Evolutionary conservation across 148 eudicot genomes (phyloP).

Genomic region (Rhododendron molle): DNA sequence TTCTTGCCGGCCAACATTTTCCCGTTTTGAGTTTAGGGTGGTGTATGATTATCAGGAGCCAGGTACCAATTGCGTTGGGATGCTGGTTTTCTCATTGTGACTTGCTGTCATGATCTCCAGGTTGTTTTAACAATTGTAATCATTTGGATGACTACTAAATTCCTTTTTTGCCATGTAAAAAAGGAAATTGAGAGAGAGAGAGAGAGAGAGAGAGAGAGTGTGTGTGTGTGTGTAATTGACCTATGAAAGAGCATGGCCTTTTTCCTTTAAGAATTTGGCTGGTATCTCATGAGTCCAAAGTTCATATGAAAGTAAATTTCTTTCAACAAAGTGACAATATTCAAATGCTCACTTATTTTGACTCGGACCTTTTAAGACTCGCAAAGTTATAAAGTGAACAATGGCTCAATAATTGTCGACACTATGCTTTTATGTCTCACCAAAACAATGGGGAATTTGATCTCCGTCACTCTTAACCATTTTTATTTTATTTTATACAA

Average conservation of each 20-base stretch:
- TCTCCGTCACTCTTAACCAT: neutral
- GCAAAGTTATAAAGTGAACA: neutral
- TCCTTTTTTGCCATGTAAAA: no score
- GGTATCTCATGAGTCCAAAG: neutral
- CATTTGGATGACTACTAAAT: neutral
- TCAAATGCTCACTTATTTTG: neutral
- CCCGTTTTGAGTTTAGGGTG: no score
- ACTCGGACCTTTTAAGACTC: neutral
- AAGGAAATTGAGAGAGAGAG: no score
- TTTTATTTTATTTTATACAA: neutral
- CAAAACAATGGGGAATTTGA: neutral
- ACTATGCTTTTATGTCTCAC: neutral
- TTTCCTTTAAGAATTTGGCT: no score
- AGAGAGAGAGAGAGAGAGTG: no score
- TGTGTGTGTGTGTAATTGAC: neutral
- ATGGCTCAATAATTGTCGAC: neutral
- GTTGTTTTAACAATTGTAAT: no score
- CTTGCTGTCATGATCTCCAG: no score
- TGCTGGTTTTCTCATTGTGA: no score
- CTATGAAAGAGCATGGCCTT: neutral
- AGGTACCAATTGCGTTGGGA: no score
- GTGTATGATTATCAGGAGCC: no score
- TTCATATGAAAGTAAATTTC: neutral
- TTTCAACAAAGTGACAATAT: neutral
- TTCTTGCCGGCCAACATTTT: no score